phyloP scores from a whole-genome alignment of 2,329 filamentous ascomycete species.

The Diaporthe citriasiana region DNA sequence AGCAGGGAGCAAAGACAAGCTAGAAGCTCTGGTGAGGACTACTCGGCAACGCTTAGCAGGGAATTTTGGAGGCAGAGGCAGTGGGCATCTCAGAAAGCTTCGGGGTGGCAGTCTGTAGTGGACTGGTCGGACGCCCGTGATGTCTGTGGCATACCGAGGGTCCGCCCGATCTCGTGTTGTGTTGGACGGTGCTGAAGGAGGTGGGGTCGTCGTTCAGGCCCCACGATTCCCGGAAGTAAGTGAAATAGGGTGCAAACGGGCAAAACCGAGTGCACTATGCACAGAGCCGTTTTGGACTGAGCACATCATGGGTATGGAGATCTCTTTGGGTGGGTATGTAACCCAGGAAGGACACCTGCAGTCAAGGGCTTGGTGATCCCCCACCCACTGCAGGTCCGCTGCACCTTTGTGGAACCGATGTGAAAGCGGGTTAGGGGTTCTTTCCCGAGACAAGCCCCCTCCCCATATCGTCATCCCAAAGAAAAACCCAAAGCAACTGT shows the following conservation, averaged over 20 bases:
- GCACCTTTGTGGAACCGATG: background rate
- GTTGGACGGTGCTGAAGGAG: background rate
- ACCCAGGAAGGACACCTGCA: background rate
- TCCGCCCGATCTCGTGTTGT: background rate
- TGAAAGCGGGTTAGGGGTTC: constrained; percentile 11
- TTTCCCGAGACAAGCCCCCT: background rate
- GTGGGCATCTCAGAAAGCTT: too few species aligned
- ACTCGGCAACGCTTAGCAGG: background rate
- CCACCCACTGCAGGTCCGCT: background rate
- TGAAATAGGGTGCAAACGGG: too few species aligned
- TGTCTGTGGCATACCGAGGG: background rate
- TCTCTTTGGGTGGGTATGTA: background rate
- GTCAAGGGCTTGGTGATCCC: background rate
- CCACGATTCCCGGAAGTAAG: background rate
- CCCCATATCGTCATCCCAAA: background rate
- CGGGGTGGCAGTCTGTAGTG: background rate
- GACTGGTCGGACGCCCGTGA: too few species aligned
- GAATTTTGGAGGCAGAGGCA: background rate
- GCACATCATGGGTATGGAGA: background rate
- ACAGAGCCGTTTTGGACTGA: background rate
- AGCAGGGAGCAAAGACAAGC: background rate
- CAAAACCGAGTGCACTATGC: background rate
- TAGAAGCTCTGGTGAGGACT: background rate
- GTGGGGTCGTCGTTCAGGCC: background rate
- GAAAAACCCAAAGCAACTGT: background rate